Percentiles rank a stretch among this genome's conserved stretches.
Conservation (phyloP, 2,329 filamentous ascomycete species). For the Coniosporium tulheliwenetii region DNA sequence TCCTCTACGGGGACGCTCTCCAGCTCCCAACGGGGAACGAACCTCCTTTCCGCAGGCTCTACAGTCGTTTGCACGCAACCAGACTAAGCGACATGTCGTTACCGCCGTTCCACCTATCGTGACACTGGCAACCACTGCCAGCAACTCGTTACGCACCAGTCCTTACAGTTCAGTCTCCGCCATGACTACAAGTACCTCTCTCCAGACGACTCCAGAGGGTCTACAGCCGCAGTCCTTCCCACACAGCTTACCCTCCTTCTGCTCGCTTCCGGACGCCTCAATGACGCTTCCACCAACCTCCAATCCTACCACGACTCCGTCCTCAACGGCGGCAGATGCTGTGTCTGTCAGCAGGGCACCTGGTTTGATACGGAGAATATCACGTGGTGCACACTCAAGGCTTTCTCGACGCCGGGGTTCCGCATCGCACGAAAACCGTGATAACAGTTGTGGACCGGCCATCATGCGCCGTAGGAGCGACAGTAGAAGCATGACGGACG, state of each 20-base stretch:
- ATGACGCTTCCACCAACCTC: constrained; percentile 32
- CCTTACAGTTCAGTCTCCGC: not conserved
- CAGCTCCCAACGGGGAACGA: not conserved
- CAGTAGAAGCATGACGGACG: constrained; percentile 54
- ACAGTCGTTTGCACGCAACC: not conserved
- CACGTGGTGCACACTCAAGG: constrained; percentile 60
- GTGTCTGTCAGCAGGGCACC: constrained; percentile 42
- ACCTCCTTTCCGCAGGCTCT: not conserved
- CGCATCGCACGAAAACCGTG: constrained; percentile 59
- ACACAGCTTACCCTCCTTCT: not conserved
- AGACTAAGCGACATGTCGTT: not conserved
- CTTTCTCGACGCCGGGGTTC: constrained; percentile 59
- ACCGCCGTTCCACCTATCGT: not conserved
- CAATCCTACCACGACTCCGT: constrained; percentile 23
- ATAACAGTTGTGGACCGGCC: constrained; percentile 78
- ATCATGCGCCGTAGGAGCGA: constrained; percentile 79
- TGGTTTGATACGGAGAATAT: constrained; percentile 68
- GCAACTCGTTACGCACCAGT: not conserved
- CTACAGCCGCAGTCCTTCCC: not conserved
- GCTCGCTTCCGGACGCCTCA: not conserved
- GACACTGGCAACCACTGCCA: not conserved
- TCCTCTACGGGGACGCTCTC: not conserved
- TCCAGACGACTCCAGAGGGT: not conserved
- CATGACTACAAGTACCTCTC: not conserved
- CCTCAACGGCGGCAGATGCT: constrained; percentile 48